Evolutionary conservation across 169 alveolate genomes (phyloP), one percentile per base, ranked within the genome.

Genomic region (Cryptosporidium sp.): DNA sequence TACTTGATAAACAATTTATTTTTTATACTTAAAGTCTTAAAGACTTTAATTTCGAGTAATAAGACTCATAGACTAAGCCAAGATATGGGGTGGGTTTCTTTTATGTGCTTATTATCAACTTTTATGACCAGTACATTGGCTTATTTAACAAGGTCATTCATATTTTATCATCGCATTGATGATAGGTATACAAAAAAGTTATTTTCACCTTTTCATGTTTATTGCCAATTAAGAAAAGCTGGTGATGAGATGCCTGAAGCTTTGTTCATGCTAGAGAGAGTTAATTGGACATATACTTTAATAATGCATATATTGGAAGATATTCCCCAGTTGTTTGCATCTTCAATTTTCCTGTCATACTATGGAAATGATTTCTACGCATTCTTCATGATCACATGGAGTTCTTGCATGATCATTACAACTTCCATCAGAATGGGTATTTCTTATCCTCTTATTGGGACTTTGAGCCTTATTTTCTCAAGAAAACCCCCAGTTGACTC

Each of bases 401-500:
- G 86, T 74, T 74, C 86, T 58, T 74, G 86, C n/a, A 74, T 74
- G 86, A 74, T 74, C 9, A 58, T 74, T 39, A 58, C 86, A 23
- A 74, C 86, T 6, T 48, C 86, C 21, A 61, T 74, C 16, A 52
- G 86, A 58, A 74, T 74, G 86, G 86, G 86, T 21, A 61, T 74
- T 14, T 74, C 86, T 0, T 74, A 74, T 33, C 86, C 86, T 51
- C 37, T 74, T 9, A 74, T 74, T n/a, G 71, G 71, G 3, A 74
- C 86, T 21, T 33, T 74, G 41, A 74, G 86, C 33, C 55, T 74
- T 23, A 74, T 74, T 35, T 74, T 74, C 59, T 74, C 86, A 9
- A 74, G 86, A 74, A 59, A 74, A 12, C 86, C 86, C 10, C 86
- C 86, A 2, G 86, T 74, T 39, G 86, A 74, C n/a, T 74, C 86